Conservation (phyloP, 1,284 basidiomycete species). For the Fomitiporia mediterranea region DNA sequence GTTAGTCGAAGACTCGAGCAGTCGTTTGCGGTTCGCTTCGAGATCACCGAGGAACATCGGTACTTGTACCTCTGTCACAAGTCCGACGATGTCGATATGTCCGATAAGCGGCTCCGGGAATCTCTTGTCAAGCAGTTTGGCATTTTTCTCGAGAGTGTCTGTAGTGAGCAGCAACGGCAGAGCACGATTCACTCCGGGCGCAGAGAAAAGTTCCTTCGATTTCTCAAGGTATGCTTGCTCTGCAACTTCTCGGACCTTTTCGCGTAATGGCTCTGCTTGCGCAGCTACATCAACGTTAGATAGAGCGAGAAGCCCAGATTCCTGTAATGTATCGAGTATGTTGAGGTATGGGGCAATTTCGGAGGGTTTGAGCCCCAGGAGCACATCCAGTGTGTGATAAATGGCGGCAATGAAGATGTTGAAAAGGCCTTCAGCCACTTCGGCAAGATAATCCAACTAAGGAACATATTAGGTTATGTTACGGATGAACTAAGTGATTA, state of each 20-base stretch:
- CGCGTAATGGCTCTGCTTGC: slow-evolving; percentile 65
- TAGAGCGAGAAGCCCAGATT: slow-evolving; percentile 61
- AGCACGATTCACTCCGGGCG: slow-evolving; percentile 72
- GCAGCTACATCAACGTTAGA: slow-evolving; percentile 63
- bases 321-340: slow-evolving; percentile 68
- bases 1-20: slow-evolving; percentile 76
- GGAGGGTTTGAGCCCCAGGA: slow-evolving; percentile 66
- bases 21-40: slow-evolving; percentile 61
- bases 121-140: slow-evolving; percentile 79
- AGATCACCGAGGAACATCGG: slow-evolving; percentile 78
- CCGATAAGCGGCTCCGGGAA: slow-evolving; percentile 81
- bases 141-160: slow-evolving; percentile 83
- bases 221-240: slow-evolving; percentile 68
- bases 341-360: slow-evolving; percentile 61
- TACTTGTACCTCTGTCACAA: slow-evolving; percentile 70
- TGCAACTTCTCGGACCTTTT: slow-evolving; percentile 64
- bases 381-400: slow-evolving; percentile 78
- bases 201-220: slow-evolving; percentile 59
- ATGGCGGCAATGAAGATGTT: slow-evolving; percentile 81
- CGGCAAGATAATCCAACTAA: slow-evolving; percentile 57
- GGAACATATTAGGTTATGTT: slow-evolving; percentile 14
- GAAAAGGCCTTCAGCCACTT: slow-evolving; percentile 70
- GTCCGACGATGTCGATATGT: slow-evolving; percentile 73
- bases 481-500: slow-evolving; percentile 24
- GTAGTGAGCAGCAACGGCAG: slow-evolving; percentile 79